These are phyloP conservation scores for Phytophthora citrophthora DNA, from an alignment of 352 stramenopile genomes.

Conservation along the genomic window DNA sequence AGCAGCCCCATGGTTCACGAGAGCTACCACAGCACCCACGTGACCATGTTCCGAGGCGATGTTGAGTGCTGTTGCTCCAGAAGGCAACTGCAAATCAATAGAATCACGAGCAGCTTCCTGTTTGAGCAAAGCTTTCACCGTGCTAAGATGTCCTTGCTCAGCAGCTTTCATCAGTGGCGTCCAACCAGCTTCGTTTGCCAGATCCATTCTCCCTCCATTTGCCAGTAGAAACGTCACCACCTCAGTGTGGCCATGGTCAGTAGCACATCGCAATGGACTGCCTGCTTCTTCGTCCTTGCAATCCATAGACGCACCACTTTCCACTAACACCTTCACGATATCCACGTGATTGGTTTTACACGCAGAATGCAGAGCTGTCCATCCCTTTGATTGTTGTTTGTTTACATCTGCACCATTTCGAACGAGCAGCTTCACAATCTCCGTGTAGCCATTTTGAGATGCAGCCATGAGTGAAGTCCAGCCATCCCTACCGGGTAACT, in stretches of 20 bases:
- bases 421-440: too few species aligned
- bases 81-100: constrained; percentile 1
- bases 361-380: too few species aligned
- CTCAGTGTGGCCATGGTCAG: not conserved
- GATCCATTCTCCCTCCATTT: not conserved
- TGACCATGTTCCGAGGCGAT: constrained; percentile 19
- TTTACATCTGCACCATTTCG: too few species aligned
- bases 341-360: not conserved
- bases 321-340: not conserved
- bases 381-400: too few species aligned
- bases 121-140: constrained; percentile 3
- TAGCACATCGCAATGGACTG: not conserved
- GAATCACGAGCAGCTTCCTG: not conserved
- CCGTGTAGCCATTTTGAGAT: too few species aligned
- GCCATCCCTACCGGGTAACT: too few species aligned
- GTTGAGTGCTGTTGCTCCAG: constrained; percentile 13
- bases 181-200: not conserved
- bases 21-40: not conserved
- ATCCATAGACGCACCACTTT: not conserved
- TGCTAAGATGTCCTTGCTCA: constrained; percentile 1
- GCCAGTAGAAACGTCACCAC: constrained; percentile 1
- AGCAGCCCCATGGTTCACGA: constrained; percentile 7
- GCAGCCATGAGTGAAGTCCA: too few species aligned
- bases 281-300: not conserved
- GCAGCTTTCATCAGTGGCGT: constrained; percentile 8